These are phyloP conservation scores for Rhodotorula paludigena DNA, from an alignment of 768 basidiomycete species.

Conservation along the genomic window DNA sequence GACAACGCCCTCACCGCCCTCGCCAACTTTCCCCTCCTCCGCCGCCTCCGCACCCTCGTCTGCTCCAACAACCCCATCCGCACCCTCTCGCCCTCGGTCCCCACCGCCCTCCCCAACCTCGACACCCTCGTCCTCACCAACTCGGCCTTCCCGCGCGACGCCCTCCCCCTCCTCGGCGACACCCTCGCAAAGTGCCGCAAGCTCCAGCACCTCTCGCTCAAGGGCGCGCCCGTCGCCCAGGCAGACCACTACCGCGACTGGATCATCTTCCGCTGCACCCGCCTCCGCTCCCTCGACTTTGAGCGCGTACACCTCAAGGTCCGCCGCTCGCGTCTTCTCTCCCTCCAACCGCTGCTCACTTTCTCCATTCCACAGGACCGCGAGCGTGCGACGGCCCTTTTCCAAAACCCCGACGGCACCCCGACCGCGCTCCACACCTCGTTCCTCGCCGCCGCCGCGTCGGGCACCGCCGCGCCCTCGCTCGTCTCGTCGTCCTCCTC, in stretches of 20 bases:
- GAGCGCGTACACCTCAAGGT: conserved; percentile 93
- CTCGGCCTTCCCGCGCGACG: conserved; percentile 67
- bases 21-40: conserved; percentile 79
- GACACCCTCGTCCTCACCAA: conserved; percentile 76
- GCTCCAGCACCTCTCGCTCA: conserved; percentile 68
- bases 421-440: conserved; percentile 70
- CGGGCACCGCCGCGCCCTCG: conserved; percentile 15
- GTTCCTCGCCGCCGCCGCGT: conserved; percentile 53
- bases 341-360: conserved; percentile 29
- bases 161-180: conserved; percentile 23
- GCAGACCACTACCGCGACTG: conserved; percentile 96
- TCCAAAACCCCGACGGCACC: conserved; percentile 72
- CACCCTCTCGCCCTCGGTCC: conserved; percentile 71
- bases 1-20: conserved; percentile 79
- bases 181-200: conserved; percentile 51
- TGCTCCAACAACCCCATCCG: conserved; percentile 86
- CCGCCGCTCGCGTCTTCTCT: conserved; percentile 28
- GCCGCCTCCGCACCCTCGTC: conserved; percentile 73
- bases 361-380: conserved; percentile 61
- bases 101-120: conserved; percentile 78
- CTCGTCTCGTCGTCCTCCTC: not conserved
- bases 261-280: conserved; percentile 81
- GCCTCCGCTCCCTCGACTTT: conserved; percentile 87
- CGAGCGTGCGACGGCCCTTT: conserved; percentile 64
- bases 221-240: conserved; percentile 79